Percentiles rank a stretch among this genome's conserved stretches.
These are phyloP conservation scores for Blastobotrys petasosporus DNA, from an alignment of 1,139 yeast species.

Conservation along the genomic window DNA sequence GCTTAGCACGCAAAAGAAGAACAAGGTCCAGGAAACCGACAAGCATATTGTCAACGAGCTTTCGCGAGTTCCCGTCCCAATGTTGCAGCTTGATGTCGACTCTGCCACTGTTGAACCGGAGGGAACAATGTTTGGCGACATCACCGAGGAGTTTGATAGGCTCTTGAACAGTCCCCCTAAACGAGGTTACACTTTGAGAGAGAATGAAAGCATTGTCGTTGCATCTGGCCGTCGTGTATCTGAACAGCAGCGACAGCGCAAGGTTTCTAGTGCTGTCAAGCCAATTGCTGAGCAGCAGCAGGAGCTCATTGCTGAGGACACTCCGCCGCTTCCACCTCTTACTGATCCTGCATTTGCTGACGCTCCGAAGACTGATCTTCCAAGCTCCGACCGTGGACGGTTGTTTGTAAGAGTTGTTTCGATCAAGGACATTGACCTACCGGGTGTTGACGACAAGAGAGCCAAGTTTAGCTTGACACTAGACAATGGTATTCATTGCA, in stretches of 20 bases:
- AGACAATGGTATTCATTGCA: slow-evolving; percentile 86
- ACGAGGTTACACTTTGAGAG: slow-evolving; percentile 33
- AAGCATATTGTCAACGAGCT: slow-evolving; percentile 18
- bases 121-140: slow-evolving; percentile 38
- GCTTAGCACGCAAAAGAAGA: slow-evolving; percentile 5
- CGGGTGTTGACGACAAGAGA: slow-evolving; percentile 47
- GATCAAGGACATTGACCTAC: slow-evolving; percentile 51
- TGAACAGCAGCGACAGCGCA: slow-evolving; percentile 14
- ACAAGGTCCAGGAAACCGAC: slow-evolving; percentile 5
- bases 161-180: slow-evolving; percentile 29
- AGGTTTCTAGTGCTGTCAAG: slow-evolving; percentile 26
- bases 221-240: slow-evolving; percentile 26
- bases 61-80: slow-evolving; percentile 19
- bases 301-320: slow-evolving; percentile 1
- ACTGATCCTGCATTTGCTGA: slow-evolving; percentile 1
- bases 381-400: slow-evolving; percentile 57
- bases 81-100: slow-evolving; percentile 26
- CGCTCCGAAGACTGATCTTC: slow-evolving; percentile 18
- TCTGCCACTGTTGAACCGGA: slow-evolving; percentile 36
- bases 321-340: slow-evolving; percentile 7
- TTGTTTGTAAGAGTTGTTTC: slow-evolving; percentile 63
- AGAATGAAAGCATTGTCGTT: slow-evolving; percentile 30
- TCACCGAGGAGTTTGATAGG: slow-evolving; percentile 36
- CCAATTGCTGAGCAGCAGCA: slow-evolving; percentile 12
- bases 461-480: slow-evolving; percentile 66